Percentiles rank a stretch among this genome's conserved stretches.
These are phyloP conservation scores for Yamagishiella unicocca DNA, from an alignment of 139 green algal genomes.

Conservation along the genomic window DNA sequence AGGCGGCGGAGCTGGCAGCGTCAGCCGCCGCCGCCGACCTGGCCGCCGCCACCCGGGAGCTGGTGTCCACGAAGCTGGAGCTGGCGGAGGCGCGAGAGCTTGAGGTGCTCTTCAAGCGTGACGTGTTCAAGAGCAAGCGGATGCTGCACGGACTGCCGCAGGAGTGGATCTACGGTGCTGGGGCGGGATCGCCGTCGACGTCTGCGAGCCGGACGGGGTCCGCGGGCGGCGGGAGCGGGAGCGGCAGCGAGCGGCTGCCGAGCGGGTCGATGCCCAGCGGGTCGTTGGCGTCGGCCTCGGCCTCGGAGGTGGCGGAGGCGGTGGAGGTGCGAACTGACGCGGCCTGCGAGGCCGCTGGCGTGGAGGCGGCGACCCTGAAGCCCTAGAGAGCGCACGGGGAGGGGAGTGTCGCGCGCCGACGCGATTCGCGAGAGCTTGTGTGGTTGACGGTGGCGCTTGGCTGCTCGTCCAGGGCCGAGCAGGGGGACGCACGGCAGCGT, in stretches of 20 bases:
- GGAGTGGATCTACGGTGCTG: constrained; percentile 8
- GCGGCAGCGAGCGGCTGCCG: neutral
- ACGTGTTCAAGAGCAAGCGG: neutral
- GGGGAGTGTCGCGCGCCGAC: too few species aligned
- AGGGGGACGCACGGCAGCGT: too few species aligned
- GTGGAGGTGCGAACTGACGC: too few species aligned
- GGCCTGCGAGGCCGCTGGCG: too few species aligned
- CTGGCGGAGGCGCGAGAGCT: constrained; percentile 17
- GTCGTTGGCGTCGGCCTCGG: neutral
- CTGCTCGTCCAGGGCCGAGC: too few species aligned
- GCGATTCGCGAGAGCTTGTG: too few species aligned
- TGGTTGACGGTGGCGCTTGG: too few species aligned
- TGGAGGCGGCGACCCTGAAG: too few species aligned
- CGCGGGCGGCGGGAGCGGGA: neutral
- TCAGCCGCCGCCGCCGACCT: neutral
- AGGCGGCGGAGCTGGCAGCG: neutral
- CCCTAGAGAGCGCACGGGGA: too few species aligned
- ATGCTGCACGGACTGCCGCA: neutral
- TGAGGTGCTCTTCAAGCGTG: constrained; percentile 12
- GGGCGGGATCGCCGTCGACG: neutral
- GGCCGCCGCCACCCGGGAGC: neutral
- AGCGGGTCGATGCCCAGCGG: neutral
- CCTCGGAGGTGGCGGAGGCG: neutral
- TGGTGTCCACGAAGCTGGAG: neutral
- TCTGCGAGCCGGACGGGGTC: neutral